A percentile compares a stretch with the other conserved stretches of the same genome.
Conservation (phyloP, 495 filamentous ascomycete species). For the Penicillium diatomitis region DNA sequence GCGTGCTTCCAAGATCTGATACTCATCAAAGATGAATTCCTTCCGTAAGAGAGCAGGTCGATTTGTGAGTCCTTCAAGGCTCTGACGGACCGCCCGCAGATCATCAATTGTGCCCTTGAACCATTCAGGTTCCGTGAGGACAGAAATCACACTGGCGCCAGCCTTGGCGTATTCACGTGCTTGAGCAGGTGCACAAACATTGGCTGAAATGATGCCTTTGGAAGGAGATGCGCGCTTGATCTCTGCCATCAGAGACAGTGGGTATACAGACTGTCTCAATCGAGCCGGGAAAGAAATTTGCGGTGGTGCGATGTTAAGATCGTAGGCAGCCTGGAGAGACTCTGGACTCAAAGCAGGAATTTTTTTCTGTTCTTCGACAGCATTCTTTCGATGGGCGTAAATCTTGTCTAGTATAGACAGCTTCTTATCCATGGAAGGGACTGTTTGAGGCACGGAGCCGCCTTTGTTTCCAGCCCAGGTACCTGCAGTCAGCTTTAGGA, state of each 20-base stretch:
- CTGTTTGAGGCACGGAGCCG: constrained; percentile 9
- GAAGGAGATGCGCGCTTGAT: constrained; percentile 96
- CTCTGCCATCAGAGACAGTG: constrained; percentile 85
- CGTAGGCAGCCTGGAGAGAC: constrained; percentile 82
- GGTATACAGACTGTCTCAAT: constrained; percentile 69
- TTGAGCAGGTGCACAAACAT: constrained; percentile 81
- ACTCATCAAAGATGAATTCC: constrained; percentile 97
- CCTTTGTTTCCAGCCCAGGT: constrained; percentile 75
- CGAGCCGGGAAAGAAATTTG: constrained; percentile 75
- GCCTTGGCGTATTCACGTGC: constrained; percentile 87
- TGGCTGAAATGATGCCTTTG: constrained; percentile 85
- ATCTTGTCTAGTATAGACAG: constrained; percentile 84
- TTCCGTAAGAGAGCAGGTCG: constrained; percentile 87
- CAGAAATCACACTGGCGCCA: constrained; percentile 92
- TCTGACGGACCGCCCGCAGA: constrained; percentile 76
- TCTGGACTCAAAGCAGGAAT: constrained; percentile 74
- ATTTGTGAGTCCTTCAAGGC: constrained; percentile 80
- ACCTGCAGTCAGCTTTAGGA: constrained; percentile 74
- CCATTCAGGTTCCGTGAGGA: constrained; percentile 96
- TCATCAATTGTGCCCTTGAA: constrained; percentile 98
- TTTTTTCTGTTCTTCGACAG: constrained; percentile 74
- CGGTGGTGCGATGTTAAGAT: constrained; percentile 74
- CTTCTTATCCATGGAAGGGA: constrained; percentile 44
- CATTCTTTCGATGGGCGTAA: constrained; percentile 70
- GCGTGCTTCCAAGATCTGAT: constrained; percentile 93